Evolutionary conservation across 2,329 filamentous ascomycete genomes (phyloP), one percentile per base, ranked within the genome.

Genomic region (Chalaropsis ovoidea): DNA sequence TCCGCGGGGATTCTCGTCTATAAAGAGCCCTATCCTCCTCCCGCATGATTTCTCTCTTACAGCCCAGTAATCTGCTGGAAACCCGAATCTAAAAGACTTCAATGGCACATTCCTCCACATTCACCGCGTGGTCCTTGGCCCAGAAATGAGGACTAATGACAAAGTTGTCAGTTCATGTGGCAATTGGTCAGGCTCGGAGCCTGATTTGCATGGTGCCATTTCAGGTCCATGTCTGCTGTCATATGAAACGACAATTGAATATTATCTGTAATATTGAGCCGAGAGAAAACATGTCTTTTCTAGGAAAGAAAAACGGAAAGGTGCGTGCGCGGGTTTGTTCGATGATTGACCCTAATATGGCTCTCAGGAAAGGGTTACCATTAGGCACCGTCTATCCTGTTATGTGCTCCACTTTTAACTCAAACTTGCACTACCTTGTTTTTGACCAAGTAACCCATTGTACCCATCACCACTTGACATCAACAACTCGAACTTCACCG

Each of bases 161-260:
- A 58, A 39, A 58, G 15, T 58, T 58, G 54, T 58, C 54, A 58
- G 54, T 58, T 58, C 54, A 58, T 58, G 24, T 39, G 54, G 24
- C 39, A 6, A 49, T 45, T 19, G 42, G 13, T 56, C 45, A 35
- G 49, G 62, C 62, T 49, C 15, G 39, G 35, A 39, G 49, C 31
- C 39, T 64, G 62, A 31, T 43, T 64, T 42, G 47, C 62, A 64
- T 64, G 45, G 62, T 58, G 62, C 62, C 62, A 64, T 64, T 58
- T 45, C 39, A 39, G 22, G 47, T 13, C 39, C 39, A 54, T 64
- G 62, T 64, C 47, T 58, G 62, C 49, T 49, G 62, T 64, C 49
- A 56, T 56, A 58, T 58, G 54, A 58, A 58, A 58, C 54, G 15
- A 58, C 27, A 10, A 6, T 17, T 39, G 27, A 8, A 61, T 61